Conservation (phyloP, 208 protist genomes). For the Leishmania lainsoni region DNA sequence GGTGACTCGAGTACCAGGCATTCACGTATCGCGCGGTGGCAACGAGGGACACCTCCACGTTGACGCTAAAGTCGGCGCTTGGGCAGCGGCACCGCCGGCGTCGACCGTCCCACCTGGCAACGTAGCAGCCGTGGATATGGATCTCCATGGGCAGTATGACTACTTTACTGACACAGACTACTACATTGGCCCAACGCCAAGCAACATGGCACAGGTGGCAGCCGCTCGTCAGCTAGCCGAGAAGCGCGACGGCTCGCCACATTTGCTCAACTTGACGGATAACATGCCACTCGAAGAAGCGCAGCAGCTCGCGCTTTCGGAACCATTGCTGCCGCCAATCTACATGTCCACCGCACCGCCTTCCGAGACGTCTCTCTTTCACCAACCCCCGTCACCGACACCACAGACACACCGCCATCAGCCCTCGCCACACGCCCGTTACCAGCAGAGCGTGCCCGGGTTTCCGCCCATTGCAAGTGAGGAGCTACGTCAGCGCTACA, state of each 20-base stretch:
- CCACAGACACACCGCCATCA: neutral
- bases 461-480: conserved; percentile 33
- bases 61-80: neutral
- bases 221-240: neutral
- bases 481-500: conserved; percentile 33
- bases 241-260: neutral
- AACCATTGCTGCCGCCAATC: neutral
- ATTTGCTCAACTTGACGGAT: neutral
- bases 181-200: conserved; percentile 9
- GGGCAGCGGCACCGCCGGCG: neutral
- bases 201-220: conserved; percentile 5
- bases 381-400: neutral
- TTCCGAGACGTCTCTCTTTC: neutral
- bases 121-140: neutral
- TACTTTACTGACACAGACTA: conserved; percentile 28
- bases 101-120: neutral
- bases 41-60: conserved; percentile 1
- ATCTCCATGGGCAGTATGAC: conserved; percentile 16
- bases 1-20: neutral
- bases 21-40: conserved; percentile 1
- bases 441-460: neutral
- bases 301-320: neutral
- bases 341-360: neutral
- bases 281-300: conserved; percentile 3
- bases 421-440: neutral